Conservation (phyloP, 306 rosid species). For the Vigna unguiculata region DNA sequence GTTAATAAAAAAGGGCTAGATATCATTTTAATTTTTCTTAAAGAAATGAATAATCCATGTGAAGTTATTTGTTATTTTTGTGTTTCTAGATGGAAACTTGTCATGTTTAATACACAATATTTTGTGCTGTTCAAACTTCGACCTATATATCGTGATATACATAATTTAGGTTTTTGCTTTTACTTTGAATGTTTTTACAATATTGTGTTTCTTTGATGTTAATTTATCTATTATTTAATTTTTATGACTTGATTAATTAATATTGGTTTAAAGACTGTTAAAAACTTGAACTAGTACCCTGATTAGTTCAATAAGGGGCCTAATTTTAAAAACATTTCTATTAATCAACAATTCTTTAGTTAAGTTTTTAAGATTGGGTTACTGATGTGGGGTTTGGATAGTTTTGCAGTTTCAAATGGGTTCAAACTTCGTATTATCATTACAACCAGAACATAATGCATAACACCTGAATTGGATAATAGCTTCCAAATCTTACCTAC, state of each 20-base stretch:
- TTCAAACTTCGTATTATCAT: background rate
- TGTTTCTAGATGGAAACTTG: background rate
- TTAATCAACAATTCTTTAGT: background rate
- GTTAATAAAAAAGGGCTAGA: background rate
- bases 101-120: background rate
- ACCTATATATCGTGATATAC: background rate
- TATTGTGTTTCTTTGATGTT: background rate
- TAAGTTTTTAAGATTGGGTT: background rate
- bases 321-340: no score
- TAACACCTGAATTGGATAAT: constrained; percentile 20
- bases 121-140: background rate
- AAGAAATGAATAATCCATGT: background rate
- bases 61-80: background rate
- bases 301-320: no score
- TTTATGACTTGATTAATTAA: no score
- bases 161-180: background rate
- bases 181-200: background rate
- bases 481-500: background rate
- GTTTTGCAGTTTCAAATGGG: constrained; percentile 3
- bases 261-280: no score
- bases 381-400: background rate
- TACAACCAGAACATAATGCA: constrained; percentile 19
- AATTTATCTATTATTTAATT: no score
- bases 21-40: background rate
- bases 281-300: no score